Evolutionary conservation across 768 basidiomycete genomes (phyloP).

Genomic region (Leccinum boreale): DNA sequence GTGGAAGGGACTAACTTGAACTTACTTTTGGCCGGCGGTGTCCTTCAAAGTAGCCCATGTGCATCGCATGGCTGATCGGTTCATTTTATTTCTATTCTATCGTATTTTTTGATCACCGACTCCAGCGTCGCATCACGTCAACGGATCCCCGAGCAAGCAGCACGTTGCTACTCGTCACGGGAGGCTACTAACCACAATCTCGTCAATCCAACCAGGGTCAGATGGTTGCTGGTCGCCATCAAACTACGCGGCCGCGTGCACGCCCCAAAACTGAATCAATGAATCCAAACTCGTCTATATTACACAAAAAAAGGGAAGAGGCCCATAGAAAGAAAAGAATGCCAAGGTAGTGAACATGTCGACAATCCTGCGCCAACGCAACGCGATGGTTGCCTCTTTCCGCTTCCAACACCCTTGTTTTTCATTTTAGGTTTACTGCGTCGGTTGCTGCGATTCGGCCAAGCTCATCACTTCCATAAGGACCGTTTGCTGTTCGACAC

Average conservation of each 20-base stretch:
- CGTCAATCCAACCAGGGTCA: neutral
- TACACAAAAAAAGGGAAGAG: neutral
- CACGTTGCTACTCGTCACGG: neutral
- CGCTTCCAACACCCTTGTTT: neutral
- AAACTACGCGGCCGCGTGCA: neutral
- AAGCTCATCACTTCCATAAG: slow-evolving; percentile 84
- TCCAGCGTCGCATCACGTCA: neutral
- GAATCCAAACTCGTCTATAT: neutral
- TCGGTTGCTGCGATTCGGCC: slow-evolving; percentile 44
- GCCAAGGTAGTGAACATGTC: neutral
- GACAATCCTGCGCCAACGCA: neutral
- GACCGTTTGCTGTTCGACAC: slow-evolving; percentile 71
- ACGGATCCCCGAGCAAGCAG: neutral
- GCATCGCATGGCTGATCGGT: too few species aligned
- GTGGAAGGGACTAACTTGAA: neutral
- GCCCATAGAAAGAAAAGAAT: neutral
- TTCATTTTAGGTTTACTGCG: slow-evolving; percentile 4
- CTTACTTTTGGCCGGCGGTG: too few species aligned
- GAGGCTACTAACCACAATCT: neutral
- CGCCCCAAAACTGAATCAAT: neutral
- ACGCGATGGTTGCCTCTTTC: neutral
- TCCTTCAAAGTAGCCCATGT: too few species aligned
- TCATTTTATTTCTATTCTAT: neutral
- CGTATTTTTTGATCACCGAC: neutral
- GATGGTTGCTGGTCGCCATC: neutral